Evolutionary conservation across 495 filamentous ascomycete species (phyloP), one percentile per base, ranked within the genome.

Genomic region (Aspergillus bridgeri): DNA sequence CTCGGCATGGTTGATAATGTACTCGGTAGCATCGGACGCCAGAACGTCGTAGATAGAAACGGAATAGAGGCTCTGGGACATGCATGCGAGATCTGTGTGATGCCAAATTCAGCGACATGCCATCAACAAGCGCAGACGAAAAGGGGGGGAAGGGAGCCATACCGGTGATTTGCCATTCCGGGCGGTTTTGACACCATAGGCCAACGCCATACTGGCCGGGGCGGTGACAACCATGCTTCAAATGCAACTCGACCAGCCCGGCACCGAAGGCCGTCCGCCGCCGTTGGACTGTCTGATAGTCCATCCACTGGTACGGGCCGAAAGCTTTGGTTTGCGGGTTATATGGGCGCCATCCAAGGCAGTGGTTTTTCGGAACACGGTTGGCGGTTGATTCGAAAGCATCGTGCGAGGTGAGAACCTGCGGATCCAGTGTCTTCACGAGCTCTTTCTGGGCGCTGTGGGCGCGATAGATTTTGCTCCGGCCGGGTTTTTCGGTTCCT

Each of bases 41-140:
- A 98, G 81, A 15, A 94, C 96, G 74, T 98, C 94, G 77, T 98
- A 98, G 43, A 98, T 88, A 15, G 93, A 96, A 57, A 98, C 92
- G 23, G 89, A 89, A 72, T 80, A 98, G 33, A 97, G 82, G 19
- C 88, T 84, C 75, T 98, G 95, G 19, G 91, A 92, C 75, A 91
- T 84, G 62, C 91, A 89, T 43, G 86, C 94, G 62, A 98, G 73
- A 83, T 98, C 94, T 92, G 21, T 92, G 21, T 6, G 20, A 25
- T 38, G n/a, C 5, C 19, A 49, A 21, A 13, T 48, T 38, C 33
- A 38, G 33, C 33, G 1, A 21, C 23, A 48, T 11, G 27, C 15
- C 42, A n/a, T 48, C 22, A 20, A 0, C 24, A 25, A 27, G 18
- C n/a, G 24, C 23, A 9, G 15, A 3, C 1, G 2, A 3, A 3